phyloP scores from a whole-genome alignment of 1,284 basidiomycete species.

The Malassezia arunalokei region DNA sequence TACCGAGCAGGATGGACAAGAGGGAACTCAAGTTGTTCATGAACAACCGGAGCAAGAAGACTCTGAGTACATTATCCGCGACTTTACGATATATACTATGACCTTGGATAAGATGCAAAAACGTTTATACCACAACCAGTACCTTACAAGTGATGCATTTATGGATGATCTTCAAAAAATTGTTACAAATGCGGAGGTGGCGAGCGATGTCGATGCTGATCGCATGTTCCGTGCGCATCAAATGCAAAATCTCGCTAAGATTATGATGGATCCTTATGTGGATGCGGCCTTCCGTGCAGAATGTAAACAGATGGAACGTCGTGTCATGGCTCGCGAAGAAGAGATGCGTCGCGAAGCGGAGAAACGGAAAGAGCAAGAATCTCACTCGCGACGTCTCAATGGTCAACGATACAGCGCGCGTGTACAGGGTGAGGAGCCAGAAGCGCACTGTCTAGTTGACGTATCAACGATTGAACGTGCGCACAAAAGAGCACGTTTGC shows the following conservation, averaged over 20 bases:
- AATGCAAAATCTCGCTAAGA: slow-evolving; percentile 73
- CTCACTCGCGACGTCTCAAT: slow-evolving; percentile 21
- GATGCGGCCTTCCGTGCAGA: slow-evolving; percentile 70
- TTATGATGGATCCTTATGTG: slow-evolving; percentile 72
- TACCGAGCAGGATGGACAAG: neutral
- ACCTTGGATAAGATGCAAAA: slow-evolving; percentile 73
- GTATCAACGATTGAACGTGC: slow-evolving; percentile 19
- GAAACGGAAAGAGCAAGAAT: slow-evolving; percentile 48
- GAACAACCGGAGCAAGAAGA: slow-evolving; percentile 1
- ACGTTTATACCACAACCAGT: slow-evolving; percentile 72
- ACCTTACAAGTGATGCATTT: slow-evolving; percentile 76
- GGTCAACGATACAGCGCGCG: slow-evolving; percentile 50
- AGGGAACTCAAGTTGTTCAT: neutral
- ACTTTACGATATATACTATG: slow-evolving; percentile 39
- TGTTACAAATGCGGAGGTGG: slow-evolving; percentile 64
- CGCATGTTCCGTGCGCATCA: slow-evolving; percentile 70
- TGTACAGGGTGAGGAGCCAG: slow-evolving; percentile 59
- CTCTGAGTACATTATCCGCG: slow-evolving; percentile 20
- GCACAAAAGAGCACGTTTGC: slow-evolving; percentile 23
- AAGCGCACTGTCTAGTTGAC: slow-evolving; percentile 44
- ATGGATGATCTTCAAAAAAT: slow-evolving; percentile 77
- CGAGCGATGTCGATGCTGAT: slow-evolving; percentile 56
- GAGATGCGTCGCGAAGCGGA: slow-evolving; percentile 19
- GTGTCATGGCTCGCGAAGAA: slow-evolving; percentile 57
- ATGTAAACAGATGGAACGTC: slow-evolving; percentile 72